Evolutionary conservation across 2,329 filamentous ascomycete genomes (phyloP).

Genomic region (Apiospora phragmitis): DNA sequence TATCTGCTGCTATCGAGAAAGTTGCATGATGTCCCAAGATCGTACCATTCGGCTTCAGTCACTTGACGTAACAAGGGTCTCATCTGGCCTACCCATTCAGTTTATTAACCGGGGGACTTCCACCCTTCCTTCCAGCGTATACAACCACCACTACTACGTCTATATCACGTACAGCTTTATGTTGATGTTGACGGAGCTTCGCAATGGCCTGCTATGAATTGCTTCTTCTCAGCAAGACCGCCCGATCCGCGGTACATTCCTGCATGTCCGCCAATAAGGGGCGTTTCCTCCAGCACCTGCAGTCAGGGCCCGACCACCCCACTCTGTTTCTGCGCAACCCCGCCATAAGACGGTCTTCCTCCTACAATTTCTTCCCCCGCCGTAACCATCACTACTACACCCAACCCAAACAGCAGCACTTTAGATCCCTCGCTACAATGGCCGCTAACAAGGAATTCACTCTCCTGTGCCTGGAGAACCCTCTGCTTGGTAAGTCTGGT

Average conservation of each 20-base stretch:
- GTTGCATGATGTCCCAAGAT: constrained; percentile 6
- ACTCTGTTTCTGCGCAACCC: constrained; percentile 23
- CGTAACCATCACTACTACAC: constrained; percentile 22
- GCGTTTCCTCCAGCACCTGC: background rate
- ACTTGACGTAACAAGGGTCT: background rate
- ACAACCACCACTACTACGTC: background rate
- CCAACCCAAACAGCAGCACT: constrained; percentile 16
- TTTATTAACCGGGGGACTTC: background rate
- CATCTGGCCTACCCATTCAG: background rate
- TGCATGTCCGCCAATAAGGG: background rate
- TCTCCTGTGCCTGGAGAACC: constrained; percentile 95
- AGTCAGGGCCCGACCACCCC: constrained; percentile 12
- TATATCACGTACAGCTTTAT: background rate
- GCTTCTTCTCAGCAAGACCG: constrained; percentile 3
- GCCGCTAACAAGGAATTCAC: constrained; percentile 76
- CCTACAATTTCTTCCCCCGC: constrained; percentile 33
- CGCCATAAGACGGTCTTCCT: constrained; percentile 25
- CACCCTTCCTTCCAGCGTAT: background rate
- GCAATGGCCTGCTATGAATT: background rate
- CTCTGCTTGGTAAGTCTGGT: constrained; percentile 74
- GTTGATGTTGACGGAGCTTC: background rate
- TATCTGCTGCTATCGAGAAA: background rate
- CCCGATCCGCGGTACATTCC: background rate
- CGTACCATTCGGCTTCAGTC: background rate
- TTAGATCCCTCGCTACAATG: constrained; percentile 53